Evolutionary conservation across 208 protist species (phyloP).

Genomic region (Endotrypanum monterogeii): DNA sequence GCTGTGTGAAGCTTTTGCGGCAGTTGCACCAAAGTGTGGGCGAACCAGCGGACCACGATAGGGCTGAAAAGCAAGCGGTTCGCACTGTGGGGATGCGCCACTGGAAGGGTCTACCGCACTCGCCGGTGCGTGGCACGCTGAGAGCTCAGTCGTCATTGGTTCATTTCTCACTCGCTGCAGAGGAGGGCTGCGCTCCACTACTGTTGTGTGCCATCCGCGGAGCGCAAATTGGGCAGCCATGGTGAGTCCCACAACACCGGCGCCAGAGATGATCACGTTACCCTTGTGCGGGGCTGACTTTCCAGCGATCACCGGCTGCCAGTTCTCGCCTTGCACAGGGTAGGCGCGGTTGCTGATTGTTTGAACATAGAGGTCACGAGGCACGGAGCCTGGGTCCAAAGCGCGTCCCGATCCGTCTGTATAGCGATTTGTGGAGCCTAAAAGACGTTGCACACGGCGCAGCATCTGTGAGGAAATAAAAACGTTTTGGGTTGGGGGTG

Average conservation of each 20-base stretch:
- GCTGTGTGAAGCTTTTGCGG: background rate
- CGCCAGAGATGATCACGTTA: conserved; percentile 84
- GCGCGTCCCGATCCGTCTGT: conserved; percentile 80
- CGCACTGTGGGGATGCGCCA: background rate
- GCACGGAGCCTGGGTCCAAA: conserved; percentile 58
- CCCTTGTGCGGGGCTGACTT: conserved; percentile 82
- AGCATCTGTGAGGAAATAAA: conserved; percentile 39
- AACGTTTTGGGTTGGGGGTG: background rate
- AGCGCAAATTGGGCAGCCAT: conserved; percentile 68
- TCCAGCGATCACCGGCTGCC: conserved; percentile 73
- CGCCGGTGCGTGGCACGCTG: background rate
- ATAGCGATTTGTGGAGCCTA: conserved; percentile 87
- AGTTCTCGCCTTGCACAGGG: conserved; percentile 74
- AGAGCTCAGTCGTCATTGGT: conserved; percentile 9
- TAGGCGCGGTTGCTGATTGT: conserved; percentile 91
- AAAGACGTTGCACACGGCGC: conserved; percentile 38
- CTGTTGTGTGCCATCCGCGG: conserved; percentile 88
- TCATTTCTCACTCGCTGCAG: conserved; percentile 21
- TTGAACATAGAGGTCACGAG: conserved; percentile 69
- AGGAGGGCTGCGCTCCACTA: conserved; percentile 61
- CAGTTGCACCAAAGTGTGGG: conserved; percentile 30
- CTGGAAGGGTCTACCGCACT: background rate
- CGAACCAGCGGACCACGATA: conserved; percentile 26
- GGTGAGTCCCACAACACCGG: conserved; percentile 80
- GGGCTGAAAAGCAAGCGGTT: background rate